phyloP scores from a whole-genome alignment of 208 protist genomes.

The Leishmania martiniquensis region DNA sequence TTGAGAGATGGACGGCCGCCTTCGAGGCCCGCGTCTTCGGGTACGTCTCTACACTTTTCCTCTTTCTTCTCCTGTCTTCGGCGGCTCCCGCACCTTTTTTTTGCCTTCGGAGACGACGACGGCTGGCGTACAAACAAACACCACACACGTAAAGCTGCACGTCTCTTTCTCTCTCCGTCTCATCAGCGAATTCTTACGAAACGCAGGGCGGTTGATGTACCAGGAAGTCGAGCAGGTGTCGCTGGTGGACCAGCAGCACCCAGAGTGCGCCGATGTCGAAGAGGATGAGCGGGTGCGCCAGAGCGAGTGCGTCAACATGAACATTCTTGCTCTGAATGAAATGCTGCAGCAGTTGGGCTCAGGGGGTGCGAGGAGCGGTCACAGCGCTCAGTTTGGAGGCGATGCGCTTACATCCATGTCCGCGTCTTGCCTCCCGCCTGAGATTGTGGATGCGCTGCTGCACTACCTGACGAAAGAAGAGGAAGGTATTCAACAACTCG shows the following conservation, averaged over 20 bases:
- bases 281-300: constrained; percentile 53
- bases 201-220: not conserved
- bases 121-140: not conserved
- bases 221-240: constrained; percentile 26
- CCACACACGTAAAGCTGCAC: not conserved
- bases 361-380: not conserved
- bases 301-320: constrained; percentile 71
- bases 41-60: not conserved
- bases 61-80: constrained; percentile 8
- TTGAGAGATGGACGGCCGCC: not conserved
- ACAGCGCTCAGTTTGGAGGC: not conserved
- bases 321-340: constrained; percentile 38
- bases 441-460: constrained; percentile 44
- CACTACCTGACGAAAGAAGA: constrained; percentile 34
- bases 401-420: not conserved
- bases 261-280: constrained; percentile 49
- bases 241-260: constrained; percentile 32
- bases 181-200: not conserved
- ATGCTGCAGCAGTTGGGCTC: constrained; percentile 20
- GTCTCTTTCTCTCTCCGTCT: not conserved
- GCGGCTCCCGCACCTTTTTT: not conserved
- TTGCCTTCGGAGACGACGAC: not conserved
- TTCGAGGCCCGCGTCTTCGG: not conserved
- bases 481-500: constrained; percentile 25
- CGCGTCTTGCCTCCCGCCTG: constrained; percentile 25